Evolutionary conservation across 2,329 filamentous ascomycete species (phyloP).

Genomic region (Venturia oleaginea): DNA sequence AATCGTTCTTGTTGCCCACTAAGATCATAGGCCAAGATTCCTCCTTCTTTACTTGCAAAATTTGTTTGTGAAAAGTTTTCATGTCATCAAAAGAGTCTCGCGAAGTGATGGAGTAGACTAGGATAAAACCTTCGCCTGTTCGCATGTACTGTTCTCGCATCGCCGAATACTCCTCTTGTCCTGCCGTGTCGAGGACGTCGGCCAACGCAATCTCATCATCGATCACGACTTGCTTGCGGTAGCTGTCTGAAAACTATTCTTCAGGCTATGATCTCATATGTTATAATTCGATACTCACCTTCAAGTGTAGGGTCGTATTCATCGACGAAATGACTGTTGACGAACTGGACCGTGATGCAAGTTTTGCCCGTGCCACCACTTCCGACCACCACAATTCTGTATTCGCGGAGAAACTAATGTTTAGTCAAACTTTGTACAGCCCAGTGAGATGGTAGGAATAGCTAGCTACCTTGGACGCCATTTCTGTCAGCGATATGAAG

Average conservation of each 20-base stretch:
- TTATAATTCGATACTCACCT: conserved; percentile 47
- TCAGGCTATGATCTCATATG: not conserved
- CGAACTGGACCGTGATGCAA: conserved; percentile 85
- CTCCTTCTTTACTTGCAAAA: conserved; percentile 96
- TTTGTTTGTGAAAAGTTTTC: conserved; percentile 96
- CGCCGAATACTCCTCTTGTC: conserved; percentile 97
- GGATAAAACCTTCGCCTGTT: conserved; percentile 91
- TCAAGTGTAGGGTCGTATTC: conserved; percentile 99
- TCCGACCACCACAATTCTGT: conserved; percentile 74
- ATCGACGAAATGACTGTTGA: conserved; percentile 86
- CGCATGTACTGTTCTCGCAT: conserved; percentile 99
- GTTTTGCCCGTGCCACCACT: conserved; percentile 98
- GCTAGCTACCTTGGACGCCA: not conserved
- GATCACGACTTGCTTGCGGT: conserved; percentile 98
- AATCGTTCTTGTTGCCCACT: conserved; percentile 98
- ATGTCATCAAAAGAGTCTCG: conserved; percentile 97
- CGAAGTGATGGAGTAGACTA: conserved; percentile 97
- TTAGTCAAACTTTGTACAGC: not conserved
- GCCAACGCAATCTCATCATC: conserved; percentile 95
- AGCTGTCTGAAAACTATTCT: conserved; percentile 61
- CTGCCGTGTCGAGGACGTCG: conserved; percentile 95
- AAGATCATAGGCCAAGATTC: conserved; percentile 99
- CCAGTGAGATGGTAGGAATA: not conserved
- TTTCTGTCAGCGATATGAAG: not conserved
- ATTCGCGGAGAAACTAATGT: conserved; percentile 40